Evolutionary conservation across 768 basidiomycete genomes (phyloP).

Genomic region (Suillus brevipes): DNA sequence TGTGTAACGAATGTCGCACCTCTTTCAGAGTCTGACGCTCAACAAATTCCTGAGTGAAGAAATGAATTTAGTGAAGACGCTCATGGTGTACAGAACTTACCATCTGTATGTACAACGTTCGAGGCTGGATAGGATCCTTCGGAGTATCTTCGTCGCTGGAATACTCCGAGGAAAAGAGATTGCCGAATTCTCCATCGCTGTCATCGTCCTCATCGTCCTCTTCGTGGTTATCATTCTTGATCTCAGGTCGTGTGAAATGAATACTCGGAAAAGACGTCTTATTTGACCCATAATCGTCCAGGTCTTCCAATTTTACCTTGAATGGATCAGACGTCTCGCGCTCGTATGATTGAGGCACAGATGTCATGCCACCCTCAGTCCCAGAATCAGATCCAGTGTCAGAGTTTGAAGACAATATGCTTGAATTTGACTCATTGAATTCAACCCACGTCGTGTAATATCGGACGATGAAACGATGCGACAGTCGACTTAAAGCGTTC

Average conservation of each 20-base stretch:
- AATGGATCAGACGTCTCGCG: conserved; percentile 58
- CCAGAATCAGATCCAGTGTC: conserved; percentile 38
- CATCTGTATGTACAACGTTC: conserved; percentile 95
- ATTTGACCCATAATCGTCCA: conserved; percentile 60
- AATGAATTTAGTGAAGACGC: neutral
- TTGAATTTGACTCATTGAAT: conserved; percentile 52
- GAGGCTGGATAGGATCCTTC: conserved; percentile 31
- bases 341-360: conserved; percentile 47
- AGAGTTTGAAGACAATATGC: conserved; percentile 48
- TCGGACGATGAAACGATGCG: conserved; percentile 87
- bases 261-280: conserved; percentile 79
- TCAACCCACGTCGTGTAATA: conserved; percentile 95
- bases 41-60: conserved; percentile 69
- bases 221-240: conserved; percentile 40
- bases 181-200: conserved; percentile 36
- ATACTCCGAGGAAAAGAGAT: conserved; percentile 36
- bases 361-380: conserved; percentile 52
- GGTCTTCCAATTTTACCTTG: conserved; percentile 59
- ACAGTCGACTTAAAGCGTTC: conserved; percentile 81
- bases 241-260: conserved; percentile 62
- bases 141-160: conserved; percentile 34
- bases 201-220: conserved; percentile 41
- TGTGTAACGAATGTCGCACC: conserved; percentile 36
- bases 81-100: conserved; percentile 35
- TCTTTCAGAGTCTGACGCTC: conserved; percentile 90